phyloP scores from a whole-genome alignment of 2,329 filamentous ascomycete genomes.

The Didymella arachidicola region DNA sequence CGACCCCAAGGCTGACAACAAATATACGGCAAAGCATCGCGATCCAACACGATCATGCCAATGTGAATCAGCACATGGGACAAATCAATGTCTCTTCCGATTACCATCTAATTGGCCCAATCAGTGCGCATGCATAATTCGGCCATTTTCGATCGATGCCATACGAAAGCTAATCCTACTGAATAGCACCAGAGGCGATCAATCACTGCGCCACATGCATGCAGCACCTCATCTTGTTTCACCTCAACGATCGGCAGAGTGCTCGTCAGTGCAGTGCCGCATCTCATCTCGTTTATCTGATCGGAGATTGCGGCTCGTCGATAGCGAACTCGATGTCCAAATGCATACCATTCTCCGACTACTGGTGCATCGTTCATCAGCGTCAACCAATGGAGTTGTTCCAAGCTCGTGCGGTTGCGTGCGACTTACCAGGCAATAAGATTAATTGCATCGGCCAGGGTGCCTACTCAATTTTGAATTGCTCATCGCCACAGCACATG shows the following conservation, averaged over 20 bases:
- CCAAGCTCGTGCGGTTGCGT: neutral
- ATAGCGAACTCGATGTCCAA: neutral
- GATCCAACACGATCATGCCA: neutral
- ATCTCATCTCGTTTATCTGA: constrained; percentile 1
- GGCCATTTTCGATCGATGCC: neutral
- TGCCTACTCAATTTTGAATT: neutral
- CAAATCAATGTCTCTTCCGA: neutral
- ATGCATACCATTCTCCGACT: neutral
- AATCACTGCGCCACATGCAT: constrained; percentile 1
- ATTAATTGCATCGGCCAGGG: neutral
- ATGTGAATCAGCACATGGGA: neutral
- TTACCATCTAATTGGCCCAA: neutral
- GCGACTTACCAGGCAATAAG: neutral
- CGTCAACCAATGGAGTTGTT: neutral
- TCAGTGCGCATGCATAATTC: neutral
- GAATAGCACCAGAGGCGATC: neutral
- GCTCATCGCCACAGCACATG: neutral
- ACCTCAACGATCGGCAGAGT: neutral
- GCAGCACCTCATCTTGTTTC: neutral
- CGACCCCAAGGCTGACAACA: neutral
- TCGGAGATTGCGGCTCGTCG: neutral
- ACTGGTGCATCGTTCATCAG: neutral
- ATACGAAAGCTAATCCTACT: constrained; percentile 1
- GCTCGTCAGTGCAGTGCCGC: neutral
- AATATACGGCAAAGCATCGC: neutral